phyloP scores from a whole-genome alignment of 805 yeast genomes.

The Myxozyma melibiosi region DNA sequence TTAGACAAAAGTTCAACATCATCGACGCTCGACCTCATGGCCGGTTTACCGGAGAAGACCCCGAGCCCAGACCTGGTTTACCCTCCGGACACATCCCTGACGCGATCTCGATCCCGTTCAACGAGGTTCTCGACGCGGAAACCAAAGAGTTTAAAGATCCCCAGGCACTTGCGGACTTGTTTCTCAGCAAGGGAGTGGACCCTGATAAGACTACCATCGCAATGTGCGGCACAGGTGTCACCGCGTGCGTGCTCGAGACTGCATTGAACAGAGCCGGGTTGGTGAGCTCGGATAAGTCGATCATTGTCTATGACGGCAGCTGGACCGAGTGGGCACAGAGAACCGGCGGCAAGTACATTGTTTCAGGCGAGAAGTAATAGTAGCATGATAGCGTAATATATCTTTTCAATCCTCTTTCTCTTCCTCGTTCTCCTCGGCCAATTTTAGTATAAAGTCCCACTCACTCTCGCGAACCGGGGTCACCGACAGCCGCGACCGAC shows the following conservation, averaged over 20 bases:
- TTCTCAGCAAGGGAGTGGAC: slow-evolving; percentile 48
- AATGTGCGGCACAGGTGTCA: slow-evolving; percentile 96
- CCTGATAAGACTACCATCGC: slow-evolving; percentile 69
- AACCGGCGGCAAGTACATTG: slow-evolving; percentile 59
- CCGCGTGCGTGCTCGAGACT: slow-evolving; percentile 82
- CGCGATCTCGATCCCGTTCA: slow-evolving; percentile 74
- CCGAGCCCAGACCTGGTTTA: slow-evolving; percentile 88
- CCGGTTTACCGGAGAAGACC: slow-evolving; percentile 75
- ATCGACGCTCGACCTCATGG: slow-evolving; percentile 81
- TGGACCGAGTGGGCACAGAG: slow-evolving; percentile 78
- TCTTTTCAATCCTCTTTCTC: slow-evolving; percentile 11
- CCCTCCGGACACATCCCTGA: slow-evolving; percentile 90
- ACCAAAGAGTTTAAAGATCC: slow-evolving; percentile 52
- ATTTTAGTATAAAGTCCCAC: slow-evolving; percentile 45
- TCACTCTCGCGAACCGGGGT: slow-evolving; percentile 52
- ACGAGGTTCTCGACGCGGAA: slow-evolving; percentile 55
- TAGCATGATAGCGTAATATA: not conserved
- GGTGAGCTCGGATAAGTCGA: slow-evolving; percentile 46
- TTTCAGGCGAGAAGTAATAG: slow-evolving; percentile 42
- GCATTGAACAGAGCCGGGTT: slow-evolving; percentile 61
- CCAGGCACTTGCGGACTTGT: slow-evolving; percentile 51
- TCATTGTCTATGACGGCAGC: slow-evolving; percentile 71
- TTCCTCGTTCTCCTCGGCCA: slow-evolving; percentile 41
- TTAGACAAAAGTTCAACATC: slow-evolving; percentile 42
- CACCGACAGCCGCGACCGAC: slow-evolving; percentile 55